Evolutionary conservation across 306 rosid species (phyloP), one percentile per base, ranked within the genome.

Genomic region (Spatholobus suberectus): DNA sequence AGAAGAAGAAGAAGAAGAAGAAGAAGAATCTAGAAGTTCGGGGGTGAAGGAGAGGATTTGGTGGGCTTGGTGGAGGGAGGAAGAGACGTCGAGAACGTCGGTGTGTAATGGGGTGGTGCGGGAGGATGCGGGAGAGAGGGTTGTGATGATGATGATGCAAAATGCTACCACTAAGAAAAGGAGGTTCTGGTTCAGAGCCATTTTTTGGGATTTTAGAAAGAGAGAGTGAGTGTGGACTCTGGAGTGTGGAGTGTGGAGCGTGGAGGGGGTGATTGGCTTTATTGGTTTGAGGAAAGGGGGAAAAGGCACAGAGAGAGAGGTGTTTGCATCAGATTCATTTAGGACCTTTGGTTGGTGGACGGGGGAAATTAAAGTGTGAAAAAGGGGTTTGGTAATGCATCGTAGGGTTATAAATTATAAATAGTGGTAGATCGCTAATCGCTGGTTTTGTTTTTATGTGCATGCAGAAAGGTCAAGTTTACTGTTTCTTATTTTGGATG

Each of bases 51-150:
- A 70, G 58, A 92, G 93, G 68, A 90, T 85, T 14, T 86, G 86
- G 2, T 83, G 81, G 46, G 97, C 87, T 83, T 85, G 94, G 18
- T 75, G 34, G 54, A 96, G 94, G 1, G 97, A 84, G 18, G 85
- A 80, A 0, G 91, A 46, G 82, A 93, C 75, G 66, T 93, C 90
- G n/a, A 96, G 91, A 14, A 81, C 3, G 0, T 82, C 9, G 40
- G 94, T 2, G 73, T 14, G n/a, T 8, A 63, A 46, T 5, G 88
- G 41, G 55, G 24, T 44, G 78, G 15, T 75, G 47, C 92, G 90
- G 34, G 88, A 77, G 52, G 78, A 62, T 3, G 87, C 3, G 10
- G 79, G 2, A 87, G 76, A 21, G 77, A 49, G 8, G 69, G 24
- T 63, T 0, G 74, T 1, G 1, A 68, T 1, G 47, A 68, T 1